Conservation (phyloP, 495 filamentous ascomycete species). For the Penicillium coffeae region DNA sequence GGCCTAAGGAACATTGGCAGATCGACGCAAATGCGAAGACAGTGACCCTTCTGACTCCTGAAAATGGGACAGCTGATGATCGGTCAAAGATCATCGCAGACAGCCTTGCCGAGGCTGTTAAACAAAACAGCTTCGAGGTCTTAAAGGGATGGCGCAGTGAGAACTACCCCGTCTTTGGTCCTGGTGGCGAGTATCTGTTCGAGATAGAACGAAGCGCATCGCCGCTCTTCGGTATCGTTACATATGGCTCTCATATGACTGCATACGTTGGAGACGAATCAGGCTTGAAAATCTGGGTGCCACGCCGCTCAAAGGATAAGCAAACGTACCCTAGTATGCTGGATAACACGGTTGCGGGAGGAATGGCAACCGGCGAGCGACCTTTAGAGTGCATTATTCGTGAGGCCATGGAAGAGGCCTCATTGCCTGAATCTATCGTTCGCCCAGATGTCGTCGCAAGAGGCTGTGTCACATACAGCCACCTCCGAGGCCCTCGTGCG, state of each 20-base stretch:
- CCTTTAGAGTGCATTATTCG: constrained; percentile 77
- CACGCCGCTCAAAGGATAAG: constrained; percentile 69
- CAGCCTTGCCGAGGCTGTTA: constrained; percentile 61
- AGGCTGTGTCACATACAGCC: constrained; percentile 81
- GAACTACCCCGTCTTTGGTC: constrained; percentile 77
- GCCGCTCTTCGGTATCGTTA: constrained; percentile 79
- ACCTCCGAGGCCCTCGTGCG: constrained; percentile 69
- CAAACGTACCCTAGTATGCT: constrained; percentile 83
- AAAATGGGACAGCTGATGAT: constrained; percentile 44
- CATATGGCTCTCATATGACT: constrained; percentile 89
- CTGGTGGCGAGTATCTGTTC: constrained; percentile 59
- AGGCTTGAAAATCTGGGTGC: constrained; percentile 79
- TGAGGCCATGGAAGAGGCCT: constrained; percentile 86
- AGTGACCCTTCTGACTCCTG: constrained; percentile 39
- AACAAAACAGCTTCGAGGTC: constrained; percentile 61
- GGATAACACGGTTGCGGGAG: constrained; percentile 93
- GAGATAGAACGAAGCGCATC: constrained; percentile 76
- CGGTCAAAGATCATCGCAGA: constrained; percentile 57
- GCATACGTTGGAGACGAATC: constrained; percentile 60
- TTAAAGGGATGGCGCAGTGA: constrained; percentile 86
- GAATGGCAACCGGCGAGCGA: constrained; percentile 73
- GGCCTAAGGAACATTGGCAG: constrained; percentile 44
- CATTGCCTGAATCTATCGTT: constrained; percentile 69
- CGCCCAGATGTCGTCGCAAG: constrained; percentile 49
- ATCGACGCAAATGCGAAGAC: constrained; percentile 48